These are phyloP conservation scores for Saturnispora galanensis DNA, from an alignment of 805 yeast genomes.

Conservation along the genomic window DNA sequence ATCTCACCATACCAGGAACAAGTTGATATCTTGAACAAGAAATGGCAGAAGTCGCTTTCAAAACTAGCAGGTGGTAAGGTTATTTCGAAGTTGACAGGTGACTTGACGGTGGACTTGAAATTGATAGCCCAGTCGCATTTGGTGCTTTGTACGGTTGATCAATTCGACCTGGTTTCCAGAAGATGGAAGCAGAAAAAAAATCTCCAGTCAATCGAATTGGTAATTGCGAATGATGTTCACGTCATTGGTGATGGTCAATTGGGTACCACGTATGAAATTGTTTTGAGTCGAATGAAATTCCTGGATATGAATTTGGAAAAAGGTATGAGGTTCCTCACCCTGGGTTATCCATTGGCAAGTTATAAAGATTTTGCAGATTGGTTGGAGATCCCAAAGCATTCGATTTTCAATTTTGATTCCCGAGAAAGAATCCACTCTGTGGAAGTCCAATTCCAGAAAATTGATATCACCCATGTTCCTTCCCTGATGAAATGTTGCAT, in stretches of 20 bases:
- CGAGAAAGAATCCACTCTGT: slow-evolving; percentile 46
- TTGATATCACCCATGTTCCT: slow-evolving; percentile 38
- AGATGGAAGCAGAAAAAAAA: slow-evolving; percentile 76
- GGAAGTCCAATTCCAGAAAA: slow-evolving; percentile 46
- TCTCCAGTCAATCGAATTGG: slow-evolving; percentile 54
- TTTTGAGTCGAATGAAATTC: slow-evolving; percentile 62
- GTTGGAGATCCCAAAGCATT: slow-evolving; percentile 60
- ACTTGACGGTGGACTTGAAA: slow-evolving; percentile 42
- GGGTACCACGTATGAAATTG: slow-evolving; percentile 61
- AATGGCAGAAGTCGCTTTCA: slow-evolving; percentile 46
- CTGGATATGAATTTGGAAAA: slow-evolving; percentile 57
- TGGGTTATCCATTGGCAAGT: slow-evolving; percentile 62
- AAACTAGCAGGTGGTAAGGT: slow-evolving; percentile 46
- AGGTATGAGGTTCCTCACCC: slow-evolving; percentile 52
- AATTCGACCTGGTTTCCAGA: slow-evolving; percentile 63
- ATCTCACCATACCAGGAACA: slow-evolving; percentile 53
- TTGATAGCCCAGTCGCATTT: slow-evolving; percentile 54
- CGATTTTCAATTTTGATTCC: slow-evolving; percentile 63
- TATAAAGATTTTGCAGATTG: slow-evolving; percentile 77
- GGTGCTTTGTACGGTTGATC: slow-evolving; percentile 67
- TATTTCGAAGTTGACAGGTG: slow-evolving; percentile 51
- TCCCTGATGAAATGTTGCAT: slow-evolving; percentile 44
- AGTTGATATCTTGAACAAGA: slow-evolving; percentile 35
- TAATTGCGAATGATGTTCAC: slow-evolving; percentile 71
- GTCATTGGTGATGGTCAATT: slow-evolving; percentile 42